Evolutionary conservation across 768 basidiomycete genomes (phyloP), one percentile per base, ranked within the genome.

Genomic region (Crassisporium funariophilum): DNA sequence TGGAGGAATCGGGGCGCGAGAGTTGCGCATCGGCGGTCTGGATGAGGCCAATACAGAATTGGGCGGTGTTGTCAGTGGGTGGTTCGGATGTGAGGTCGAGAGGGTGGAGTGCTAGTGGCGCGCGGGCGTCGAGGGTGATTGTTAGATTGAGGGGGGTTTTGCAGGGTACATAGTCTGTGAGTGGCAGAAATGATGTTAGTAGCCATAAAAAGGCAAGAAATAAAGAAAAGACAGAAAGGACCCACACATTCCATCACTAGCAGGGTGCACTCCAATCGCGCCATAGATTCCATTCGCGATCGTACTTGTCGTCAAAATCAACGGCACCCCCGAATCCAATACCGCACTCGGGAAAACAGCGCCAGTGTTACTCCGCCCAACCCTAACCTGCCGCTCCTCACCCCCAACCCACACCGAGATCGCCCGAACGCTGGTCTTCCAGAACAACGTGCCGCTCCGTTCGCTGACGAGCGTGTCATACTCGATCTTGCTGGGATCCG

Each of bases 221-320:
- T 16, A 35, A 44, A 17, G 9, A 47, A 11, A 13, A 46, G 22
- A 36, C 25, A 53, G 8, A 9, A 19, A 24, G 24, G 10, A 4
- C 12, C 69, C 86, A 88, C 88, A 88, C 39, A 77, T 71, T 15
- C 86, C 84, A 51, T 88, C 83, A 1, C 68, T 46, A 0, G 69
- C 76, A 6, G 86, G 84, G 16, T 62, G 56, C 20, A 90, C 68
- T 1, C 82, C 85, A 42, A 88, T 66, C 3, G 88, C 84, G 7
- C 88, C 88, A 48, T 91, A 91, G 15, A 91, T 85, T 5, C 74
- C 88, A 53, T 91, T 84, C 12, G 88, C 85, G 15, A 91, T 71
- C 3, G 56, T 43, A 4, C 70, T 65, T 0, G 82, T 80, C 5
- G 86, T 77, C 1, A 91, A 60, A 40, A 91, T 89, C 11, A 76